phyloP scores from a whole-genome alignment of 805 yeast species.

The Zygoascus ofunaensis region DNA sequence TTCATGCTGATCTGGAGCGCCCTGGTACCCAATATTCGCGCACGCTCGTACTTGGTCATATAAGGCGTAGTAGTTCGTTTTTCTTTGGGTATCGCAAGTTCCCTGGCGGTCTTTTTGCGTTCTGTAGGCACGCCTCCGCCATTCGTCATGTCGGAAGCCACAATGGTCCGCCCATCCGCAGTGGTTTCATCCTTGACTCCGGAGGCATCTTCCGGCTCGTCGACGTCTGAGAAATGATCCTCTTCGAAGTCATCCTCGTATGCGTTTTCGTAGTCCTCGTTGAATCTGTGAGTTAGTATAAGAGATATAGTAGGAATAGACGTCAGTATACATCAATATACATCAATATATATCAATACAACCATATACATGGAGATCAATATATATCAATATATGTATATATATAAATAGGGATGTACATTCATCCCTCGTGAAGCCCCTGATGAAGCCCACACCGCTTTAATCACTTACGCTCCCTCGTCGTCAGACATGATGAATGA shows the following conservation, averaged over 20 bases:
- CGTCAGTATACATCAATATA: background rate
- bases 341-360: background rate
- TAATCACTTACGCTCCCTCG: constrained; percentile 31
- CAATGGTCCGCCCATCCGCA: constrained; percentile 65
- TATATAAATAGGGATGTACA: too few species aligned
- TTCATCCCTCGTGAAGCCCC: too few species aligned
- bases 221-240: constrained; percentile 52
- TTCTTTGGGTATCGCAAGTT: constrained; percentile 81
- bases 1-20: constrained; percentile 96
- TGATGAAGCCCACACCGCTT: too few species aligned
- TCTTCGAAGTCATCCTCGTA: constrained; percentile 62
- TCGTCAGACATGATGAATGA: constrained; percentile 36
- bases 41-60: constrained; percentile 98
- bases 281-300: constrained; percentile 35
- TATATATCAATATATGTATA: too few species aligned
- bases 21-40: constrained; percentile 93
- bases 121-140: constrained; percentile 17
- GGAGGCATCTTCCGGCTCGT: constrained; percentile 49
- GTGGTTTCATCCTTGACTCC: constrained; percentile 41
- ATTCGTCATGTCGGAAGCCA: constrained; percentile 54
- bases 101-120: constrained; percentile 58
- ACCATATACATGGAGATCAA: background rate
- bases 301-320: background rate
- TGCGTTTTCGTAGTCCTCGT: constrained; percentile 33
- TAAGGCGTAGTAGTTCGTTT: constrained; percentile 93